Evolutionary conservation across 73 alveolate species (phyloP), one percentile per base, ranked within the genome.

Genomic region (Tetrahymena malaccensis): DNA sequence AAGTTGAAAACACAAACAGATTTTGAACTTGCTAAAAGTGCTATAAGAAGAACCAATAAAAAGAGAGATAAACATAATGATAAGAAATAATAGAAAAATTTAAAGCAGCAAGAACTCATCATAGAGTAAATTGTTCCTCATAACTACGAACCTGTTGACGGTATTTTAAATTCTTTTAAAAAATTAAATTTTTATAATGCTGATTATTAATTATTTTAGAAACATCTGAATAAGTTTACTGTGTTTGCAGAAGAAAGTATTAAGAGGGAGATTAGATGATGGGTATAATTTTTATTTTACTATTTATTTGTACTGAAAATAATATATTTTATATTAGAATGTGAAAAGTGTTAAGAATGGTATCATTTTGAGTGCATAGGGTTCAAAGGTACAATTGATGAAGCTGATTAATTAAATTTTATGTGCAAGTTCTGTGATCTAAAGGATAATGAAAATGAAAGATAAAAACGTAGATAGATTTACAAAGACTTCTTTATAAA

Each of bases 301-400:
- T 10, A 0, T 25, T 70, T 8, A n/a, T 57, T 1, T 3, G 4
- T 70, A 19, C 19, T 70, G 6, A 70, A 70, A 27, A 19, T 70
- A 9, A 27, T 12, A 11, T 17, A 43, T 43, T 95, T 95, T 55
- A 43, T 35, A 1, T 43, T 95, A 95, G 97, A 85, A 34, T 95
- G 97, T 95, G 97, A 95, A 50, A 43, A 50, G 21, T 95, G 97
- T 21, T 19, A 93, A 35, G 97, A 95, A 89, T 95, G 97, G 97
- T 95, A 95, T 95, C 97, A 95, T 50, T 43, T 95, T 35, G 85
- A 50, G 31, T 95, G 97, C 89, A 50, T 95, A 19, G 97, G 97
- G 21, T 95, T 95, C 94, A 8, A 34, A 25, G 94, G 85, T 4
- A 85, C 43, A 25, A 95, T 95, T 9, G 97, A 95, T 31, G 94